These are phyloP conservation scores for Linnemannia hyalina DNA, from an alignment of 192 early-diverging fungal species.

Conservation along the genomic window DNA sequence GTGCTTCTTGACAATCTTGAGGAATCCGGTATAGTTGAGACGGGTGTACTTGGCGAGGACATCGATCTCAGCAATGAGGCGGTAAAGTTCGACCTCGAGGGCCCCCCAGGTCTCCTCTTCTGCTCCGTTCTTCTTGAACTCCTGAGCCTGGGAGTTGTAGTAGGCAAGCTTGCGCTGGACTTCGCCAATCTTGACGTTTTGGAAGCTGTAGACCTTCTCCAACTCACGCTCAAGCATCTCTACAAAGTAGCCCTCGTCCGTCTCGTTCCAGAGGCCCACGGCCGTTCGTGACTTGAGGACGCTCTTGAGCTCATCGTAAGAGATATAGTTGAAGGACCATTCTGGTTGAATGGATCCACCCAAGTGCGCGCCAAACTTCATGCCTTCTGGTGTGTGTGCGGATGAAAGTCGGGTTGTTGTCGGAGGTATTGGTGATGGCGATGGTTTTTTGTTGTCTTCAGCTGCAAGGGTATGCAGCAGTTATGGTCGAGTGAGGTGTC, in stretches of 20 bases:
- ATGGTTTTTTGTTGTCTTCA: neutral
- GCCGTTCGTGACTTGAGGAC: conserved; percentile 77
- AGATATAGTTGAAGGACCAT: conserved; percentile 86
- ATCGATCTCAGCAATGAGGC: conserved; percentile 82
- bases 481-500: neutral
- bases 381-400: conserved; percentile 30
- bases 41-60: conserved; percentile 81
- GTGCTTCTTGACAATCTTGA: conserved; percentile 98
- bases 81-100: conserved; percentile 78
- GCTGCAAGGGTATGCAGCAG: neutral
- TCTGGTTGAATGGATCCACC: conserved; percentile 78
- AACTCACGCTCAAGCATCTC: conserved; percentile 90
- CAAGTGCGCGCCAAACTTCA: conserved; percentile 94
- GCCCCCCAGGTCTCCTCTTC: conserved; percentile 79
- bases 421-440: neutral
- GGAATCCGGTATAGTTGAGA: conserved; percentile 88
- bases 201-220: conserved; percentile 76
- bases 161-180: conserved; percentile 37
- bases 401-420: neutral
- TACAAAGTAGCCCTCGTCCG: conserved; percentile 92
- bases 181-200: conserved; percentile 42
- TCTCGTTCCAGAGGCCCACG: conserved; percentile 80
- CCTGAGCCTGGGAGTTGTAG: conserved; percentile 67
- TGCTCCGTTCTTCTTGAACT: conserved; percentile 81
- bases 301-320: conserved; percentile 90